Base-by-base conservation (phyloP, 805 yeast species). In the Suhomyces tanzawaensis region DNA sequence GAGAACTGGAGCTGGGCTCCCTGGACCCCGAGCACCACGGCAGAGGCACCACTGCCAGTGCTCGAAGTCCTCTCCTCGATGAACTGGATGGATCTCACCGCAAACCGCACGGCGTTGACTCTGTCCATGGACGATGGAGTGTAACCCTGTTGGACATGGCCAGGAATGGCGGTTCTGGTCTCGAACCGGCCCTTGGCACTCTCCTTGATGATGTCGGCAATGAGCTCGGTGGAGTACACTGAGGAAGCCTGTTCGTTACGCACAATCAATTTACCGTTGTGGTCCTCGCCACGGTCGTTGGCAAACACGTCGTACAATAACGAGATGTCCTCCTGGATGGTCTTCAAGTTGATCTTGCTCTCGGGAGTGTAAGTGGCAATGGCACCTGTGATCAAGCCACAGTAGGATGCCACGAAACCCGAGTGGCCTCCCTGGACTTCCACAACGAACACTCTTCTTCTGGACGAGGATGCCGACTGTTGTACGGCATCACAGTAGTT, bases 371-470 rank as follows among this genome's bases (percentile, higher is more conserved):
- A 93, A 11, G 86, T 83, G 1, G 91, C 93, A 44, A 84, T 82
- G 3, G 98, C 96, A 41, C 99, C 99, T 29, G 90, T 79, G 31
- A 86, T 85, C 34, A 93, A 73, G 15, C 90, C 85, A 14, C 89
- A 82, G 60, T 73, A 82, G 4, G 95, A 79, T 4, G 98, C 96
- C 56, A 93, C 80, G 62, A 81, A 93, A 13, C 99, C 99, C 11
- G 93, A 84, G 60, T 88, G 84, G 39, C 99, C 99, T 53, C 99
- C 99, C 69, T 95, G 99, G 13, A 90, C 97, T 59, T 93, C 99
- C 46, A 93, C 93, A 27, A 93, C 96, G 60, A 93, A 93, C 17
- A 85, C 96, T 53, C 99, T 77, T 53, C 87, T 85, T 70, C 99
- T 80, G 3, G 96, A 79, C 13, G 99, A 87, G 15, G 96, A 82